Evolutionary conservation across 164 flowering plant species (phyloP), one percentile per base, ranked within the genome.

Genomic region (Dillenia turbinata): DNA sequence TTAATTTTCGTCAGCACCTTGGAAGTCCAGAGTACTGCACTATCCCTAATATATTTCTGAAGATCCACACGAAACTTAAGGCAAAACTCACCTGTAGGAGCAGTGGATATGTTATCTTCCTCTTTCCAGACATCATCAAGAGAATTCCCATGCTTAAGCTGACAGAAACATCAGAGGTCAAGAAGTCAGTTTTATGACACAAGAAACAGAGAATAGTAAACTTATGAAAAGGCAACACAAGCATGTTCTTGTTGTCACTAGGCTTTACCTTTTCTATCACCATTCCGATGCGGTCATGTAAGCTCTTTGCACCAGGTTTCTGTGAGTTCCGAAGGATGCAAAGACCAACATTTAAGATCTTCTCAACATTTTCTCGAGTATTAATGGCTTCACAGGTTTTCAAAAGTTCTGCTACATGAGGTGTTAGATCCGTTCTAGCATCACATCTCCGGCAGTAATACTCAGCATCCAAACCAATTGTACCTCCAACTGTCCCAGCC

Each of bases 401-500:
- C 22, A 85, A 49, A 62, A 83, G 69, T 64, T 59, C 77, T 9
- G 50, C 51, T 56, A 81, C 88, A 82, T 85, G 89, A 47, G 85
- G 56, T 63, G 85, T 73, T 45, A 93, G 76, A 60, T 82, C 83
- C 9, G 87, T 84, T 65, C 77, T 87, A 14, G 79, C 71, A 80
- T 93, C 94, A 83, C 98, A 93, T 12, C 96, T 89, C 44, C 98
- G 81, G 66, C 98, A 93, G 62, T 82, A 82, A 60, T 87, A 93
- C 70, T 85, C 96, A 47, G 79, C 86, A 81, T 88, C 92, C 71
- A 93, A 63, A 19, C 82, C 86, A 62, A 87, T 79, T 75, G 74
- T 79, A 54, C 97, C 98, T 71, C 92, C 92, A 8, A 88, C 85
- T 13, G 88, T 87, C 47, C 97, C 98, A 73, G 98, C 97, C 96